Percentiles rank a stretch among this genome's conserved stretches.
Conservation (phyloP, 257 asterid genomes). For the Perilla frutescens region DNA sequence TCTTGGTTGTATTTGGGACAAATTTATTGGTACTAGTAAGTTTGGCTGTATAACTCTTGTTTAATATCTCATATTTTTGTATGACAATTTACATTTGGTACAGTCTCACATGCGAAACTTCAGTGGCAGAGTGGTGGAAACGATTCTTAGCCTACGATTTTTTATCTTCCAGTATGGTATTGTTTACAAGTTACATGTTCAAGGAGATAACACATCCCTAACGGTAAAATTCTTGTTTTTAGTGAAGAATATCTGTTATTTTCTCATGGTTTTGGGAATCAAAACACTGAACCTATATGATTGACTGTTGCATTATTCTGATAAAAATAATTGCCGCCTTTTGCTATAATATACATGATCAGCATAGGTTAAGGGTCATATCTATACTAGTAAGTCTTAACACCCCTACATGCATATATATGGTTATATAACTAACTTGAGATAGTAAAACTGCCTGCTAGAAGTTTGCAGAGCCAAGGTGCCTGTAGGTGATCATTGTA, state of each 20-base stretch:
- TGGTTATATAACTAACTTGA: neutral
- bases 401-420: slow-evolving; percentile 13
- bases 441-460: neutral
- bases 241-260: slow-evolving; percentile 5
- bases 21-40: neutral
- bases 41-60: slow-evolving; percentile 19
- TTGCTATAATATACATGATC: neutral
- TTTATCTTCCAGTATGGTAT: slow-evolving; percentile 93
- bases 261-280: slow-evolving; percentile 12
- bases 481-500: neutral
- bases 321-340: neutral
- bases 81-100: slow-evolving; percentile 41
- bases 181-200: slow-evolving; percentile 77
- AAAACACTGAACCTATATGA: neutral
- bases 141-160: slow-evolving; percentile 88
- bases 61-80: slow-evolving; percentile 20
- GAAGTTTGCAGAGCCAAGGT: slow-evolving; percentile 5
- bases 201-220: slow-evolving; percentile 74
- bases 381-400: neutral
- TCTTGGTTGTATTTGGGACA: neutral
- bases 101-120: slow-evolving; percentile 96
- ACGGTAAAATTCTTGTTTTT: slow-evolving; percentile 55
- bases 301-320: slow-evolving; percentile 12
- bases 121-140: slow-evolving; percentile 90
- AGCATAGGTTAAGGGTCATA: neutral